These are phyloP conservation scores for Chaetothyriales sp. DNA, from an alignment of 2,329 filamentous ascomycete species.

Conservation along the genomic window DNA sequence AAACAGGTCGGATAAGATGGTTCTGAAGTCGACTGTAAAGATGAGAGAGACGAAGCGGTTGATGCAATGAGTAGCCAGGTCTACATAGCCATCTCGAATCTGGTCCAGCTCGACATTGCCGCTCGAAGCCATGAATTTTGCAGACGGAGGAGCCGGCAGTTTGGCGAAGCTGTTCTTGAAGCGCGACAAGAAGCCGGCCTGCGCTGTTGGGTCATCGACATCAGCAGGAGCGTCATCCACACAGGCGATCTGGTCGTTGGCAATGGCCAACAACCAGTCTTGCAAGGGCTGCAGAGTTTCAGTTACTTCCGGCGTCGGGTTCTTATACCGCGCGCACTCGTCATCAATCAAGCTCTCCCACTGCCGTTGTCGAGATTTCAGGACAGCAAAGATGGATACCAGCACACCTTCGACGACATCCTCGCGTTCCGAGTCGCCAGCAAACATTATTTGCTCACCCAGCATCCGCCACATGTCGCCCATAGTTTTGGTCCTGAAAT, in stretches of 20 bases:
- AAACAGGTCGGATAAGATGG: slow-evolving; percentile 79
- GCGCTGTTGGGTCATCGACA: slow-evolving; percentile 53
- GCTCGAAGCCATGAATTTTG: slow-evolving; percentile 57
- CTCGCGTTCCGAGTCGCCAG: slow-evolving; percentile 65
- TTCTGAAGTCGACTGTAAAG: slow-evolving; percentile 75
- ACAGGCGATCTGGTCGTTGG: slow-evolving; percentile 96
- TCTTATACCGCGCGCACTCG: slow-evolving; percentile 61
- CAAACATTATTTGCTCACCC: slow-evolving; percentile 76
- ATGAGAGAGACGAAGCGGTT: slow-evolving; percentile 72
- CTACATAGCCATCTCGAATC: slow-evolving; percentile 82
- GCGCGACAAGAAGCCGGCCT: slow-evolving; percentile 66
- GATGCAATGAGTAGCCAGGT: slow-evolving; percentile 87
- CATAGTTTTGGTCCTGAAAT: slow-evolving; percentile 80
- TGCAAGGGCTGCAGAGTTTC: slow-evolving; percentile 60
- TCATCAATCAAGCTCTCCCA: slow-evolving; percentile 84
- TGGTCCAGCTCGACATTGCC: slow-evolving; percentile 56
- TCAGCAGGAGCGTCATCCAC: slow-evolving; percentile 76
- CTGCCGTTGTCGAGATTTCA: slow-evolving; percentile 65
- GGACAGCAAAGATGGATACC: slow-evolving; percentile 82
- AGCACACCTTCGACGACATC: slow-evolving; percentile 92
- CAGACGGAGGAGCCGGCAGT: slow-evolving; percentile 50
- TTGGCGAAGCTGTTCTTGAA: slow-evolving; percentile 74
- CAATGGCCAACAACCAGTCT: slow-evolving; percentile 92
- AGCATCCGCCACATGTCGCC: slow-evolving; percentile 97
- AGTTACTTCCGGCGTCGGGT: slow-evolving; percentile 28